These are phyloP conservation scores for Phylloporus sp. DNA, from an alignment of 768 basidiomycete genomes.

Conservation along the genomic window DNA sequence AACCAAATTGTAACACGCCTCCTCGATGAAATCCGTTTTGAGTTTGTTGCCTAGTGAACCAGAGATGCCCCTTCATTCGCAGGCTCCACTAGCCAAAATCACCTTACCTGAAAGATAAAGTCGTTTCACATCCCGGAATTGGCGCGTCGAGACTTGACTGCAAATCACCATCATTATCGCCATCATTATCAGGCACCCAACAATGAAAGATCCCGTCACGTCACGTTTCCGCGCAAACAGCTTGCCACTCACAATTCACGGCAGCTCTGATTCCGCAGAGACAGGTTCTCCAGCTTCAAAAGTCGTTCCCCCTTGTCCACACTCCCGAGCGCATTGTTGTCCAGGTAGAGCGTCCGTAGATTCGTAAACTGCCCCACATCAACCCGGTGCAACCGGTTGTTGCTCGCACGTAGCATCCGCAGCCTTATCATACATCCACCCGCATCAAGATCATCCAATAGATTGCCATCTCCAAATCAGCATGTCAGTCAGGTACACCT, in stretches of 20 bases:
- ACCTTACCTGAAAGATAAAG: constrained; percentile 84
- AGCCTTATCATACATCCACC: constrained; percentile 60
- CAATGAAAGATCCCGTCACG: constrained; percentile 38
- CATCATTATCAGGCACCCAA: constrained; percentile 35
- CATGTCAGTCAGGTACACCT: constrained; percentile 14
- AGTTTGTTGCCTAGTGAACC: constrained; percentile 66
- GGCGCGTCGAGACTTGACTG: constrained; percentile 48
- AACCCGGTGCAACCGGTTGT: constrained; percentile 70
- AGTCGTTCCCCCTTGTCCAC: constrained; percentile 55
- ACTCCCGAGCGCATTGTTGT: constrained; percentile 66
- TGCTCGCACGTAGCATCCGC: constrained; percentile 80
- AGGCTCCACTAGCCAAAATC: constrained; percentile 15
- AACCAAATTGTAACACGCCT: constrained; percentile 82
- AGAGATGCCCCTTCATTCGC: constrained; percentile 20
- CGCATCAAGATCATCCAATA: constrained; percentile 50
- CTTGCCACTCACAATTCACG: constrained; percentile 61
- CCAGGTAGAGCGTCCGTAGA: constrained; percentile 88
- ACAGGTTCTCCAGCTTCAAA: constrained; percentile 81
- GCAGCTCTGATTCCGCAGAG: constrained; percentile 84
- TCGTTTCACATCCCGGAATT: constrained; percentile 88
- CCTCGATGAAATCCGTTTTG: constrained; percentile 53
- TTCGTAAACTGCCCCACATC: constrained; percentile 61
- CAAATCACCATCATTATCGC: constrained; percentile 31
- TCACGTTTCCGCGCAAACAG: constrained; percentile 23
- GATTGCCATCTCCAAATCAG: constrained; percentile 71